Evolutionary conservation across 805 yeast genomes (phyloP).

Genomic region (Scheffersomyces coipomensis): DNA sequence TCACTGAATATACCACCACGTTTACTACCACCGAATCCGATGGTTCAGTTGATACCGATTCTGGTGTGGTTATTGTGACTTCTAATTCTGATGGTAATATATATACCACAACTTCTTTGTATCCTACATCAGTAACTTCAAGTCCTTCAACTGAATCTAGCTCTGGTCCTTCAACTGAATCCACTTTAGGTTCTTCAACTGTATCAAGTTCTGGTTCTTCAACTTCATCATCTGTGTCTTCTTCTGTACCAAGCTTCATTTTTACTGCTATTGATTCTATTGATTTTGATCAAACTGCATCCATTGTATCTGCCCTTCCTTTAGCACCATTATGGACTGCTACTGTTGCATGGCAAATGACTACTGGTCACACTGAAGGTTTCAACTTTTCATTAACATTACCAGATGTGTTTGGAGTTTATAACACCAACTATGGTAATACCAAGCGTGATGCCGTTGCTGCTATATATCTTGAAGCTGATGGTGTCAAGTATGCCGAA

Average conservation of each 20-base stretch:
- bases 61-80: constrained; percentile 10
- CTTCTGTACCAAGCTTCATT: neutral
- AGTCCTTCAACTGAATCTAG: neutral
- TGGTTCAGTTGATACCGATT: constrained; percentile 7
- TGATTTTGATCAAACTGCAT: neutral
- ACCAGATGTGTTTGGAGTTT: constrained; percentile 14
- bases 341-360: constrained; percentile 10
- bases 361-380: constrained; percentile 7
- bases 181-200: neutral
- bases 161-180: neutral
- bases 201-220: neutral
- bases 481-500: neutral
- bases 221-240: neutral
- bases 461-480: neutral
- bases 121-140: neutral
- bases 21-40: neutral
- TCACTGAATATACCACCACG: neutral
- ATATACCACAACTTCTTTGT: constrained; percentile 1
- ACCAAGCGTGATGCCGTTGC: constrained; percentile 9
- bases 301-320: neutral
- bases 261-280: neutral
- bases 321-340: constrained; percentile 11
- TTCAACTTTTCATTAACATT: constrained; percentile 14
- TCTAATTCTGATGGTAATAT: constrained; percentile 9
- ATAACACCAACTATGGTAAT: constrained; percentile 2